Evolutionary conservation across 768 basidiomycete species (phyloP).

Genomic region (Kwoniella botswanensis): DNA sequence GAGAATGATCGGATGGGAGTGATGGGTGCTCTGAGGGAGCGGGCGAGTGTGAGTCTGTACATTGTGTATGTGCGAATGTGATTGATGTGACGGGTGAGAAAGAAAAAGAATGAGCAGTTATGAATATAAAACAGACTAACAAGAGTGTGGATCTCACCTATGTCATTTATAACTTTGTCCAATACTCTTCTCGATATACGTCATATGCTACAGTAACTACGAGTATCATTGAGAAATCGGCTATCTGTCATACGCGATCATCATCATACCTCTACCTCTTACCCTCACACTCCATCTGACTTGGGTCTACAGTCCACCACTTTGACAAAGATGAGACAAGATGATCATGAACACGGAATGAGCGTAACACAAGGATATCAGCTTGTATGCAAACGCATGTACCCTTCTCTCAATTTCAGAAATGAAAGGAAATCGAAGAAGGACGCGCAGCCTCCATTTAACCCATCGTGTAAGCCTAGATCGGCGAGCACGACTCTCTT

Average conservation of each 20-base stretch:
- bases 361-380: too few relatives aligned
- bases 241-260: constrained; percentile 9
- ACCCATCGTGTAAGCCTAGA: too few relatives aligned
- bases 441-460: too few relatives aligned
- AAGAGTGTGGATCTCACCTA: constrained; percentile 4
- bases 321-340: too few relatives aligned
- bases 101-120: not conserved
- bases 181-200: not conserved
- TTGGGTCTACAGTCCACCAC: too few relatives aligned
- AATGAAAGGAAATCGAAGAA: too few relatives aligned
- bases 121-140: not conserved
- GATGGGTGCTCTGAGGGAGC: constrained; percentile 4
- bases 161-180: not conserved
- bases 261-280: not conserved
- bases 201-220: not conserved
- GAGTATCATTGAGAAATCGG: not conserved
- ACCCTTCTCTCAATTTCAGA: too few relatives aligned
- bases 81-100: not conserved
- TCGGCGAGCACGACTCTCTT: too few relatives aligned
- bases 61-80: constrained; percentile 5
- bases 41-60: constrained; percentile 20
- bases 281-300: too few relatives aligned
- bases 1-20: constrained; percentile 14
- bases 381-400: too few relatives aligned
- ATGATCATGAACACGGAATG: too few relatives aligned